phyloP scores from a whole-genome alignment of 2,329 filamentous ascomycete species.

The Penicillium thymicola region DNA sequence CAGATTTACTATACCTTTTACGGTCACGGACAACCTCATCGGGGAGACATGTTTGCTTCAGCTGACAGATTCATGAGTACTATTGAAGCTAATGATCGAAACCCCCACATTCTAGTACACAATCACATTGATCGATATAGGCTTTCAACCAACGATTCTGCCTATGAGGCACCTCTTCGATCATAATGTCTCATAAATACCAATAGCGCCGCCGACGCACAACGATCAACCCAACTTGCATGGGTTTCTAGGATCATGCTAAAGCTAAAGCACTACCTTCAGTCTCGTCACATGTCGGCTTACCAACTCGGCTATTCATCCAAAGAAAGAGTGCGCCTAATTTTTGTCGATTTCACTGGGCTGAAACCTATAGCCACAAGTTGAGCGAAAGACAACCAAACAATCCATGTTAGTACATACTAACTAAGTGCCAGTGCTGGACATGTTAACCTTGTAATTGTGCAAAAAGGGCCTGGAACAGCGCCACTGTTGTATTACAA shows the following conservation, averaged over 20 bases:
- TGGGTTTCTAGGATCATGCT: background rate
- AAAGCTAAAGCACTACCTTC: background rate
- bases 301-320: conserved; percentile 1
- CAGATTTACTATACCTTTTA: background rate
- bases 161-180: background rate
- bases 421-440: background rate
- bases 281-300: conserved; percentile 10
- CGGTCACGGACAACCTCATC: background rate
- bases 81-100: background rate
- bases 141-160: background rate
- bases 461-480: background rate
- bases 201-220: background rate
- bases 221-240: conserved; percentile 1
- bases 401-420: background rate
- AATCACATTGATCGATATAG: background rate
- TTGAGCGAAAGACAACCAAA: background rate
- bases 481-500: background rate
- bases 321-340: background rate
- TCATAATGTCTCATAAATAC: conserved; percentile 5
- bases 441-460: background rate
- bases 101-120: background rate
- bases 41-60: background rate
- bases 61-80: background rate
- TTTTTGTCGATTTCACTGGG: background rate
- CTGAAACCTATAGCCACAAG: background rate